A percentile compares a stretch with the other conserved stretches of the same genome.
Evolutionary conservation across 257 asterid species (phyloP).

Genomic region (Handroanthus guayacan): DNA sequence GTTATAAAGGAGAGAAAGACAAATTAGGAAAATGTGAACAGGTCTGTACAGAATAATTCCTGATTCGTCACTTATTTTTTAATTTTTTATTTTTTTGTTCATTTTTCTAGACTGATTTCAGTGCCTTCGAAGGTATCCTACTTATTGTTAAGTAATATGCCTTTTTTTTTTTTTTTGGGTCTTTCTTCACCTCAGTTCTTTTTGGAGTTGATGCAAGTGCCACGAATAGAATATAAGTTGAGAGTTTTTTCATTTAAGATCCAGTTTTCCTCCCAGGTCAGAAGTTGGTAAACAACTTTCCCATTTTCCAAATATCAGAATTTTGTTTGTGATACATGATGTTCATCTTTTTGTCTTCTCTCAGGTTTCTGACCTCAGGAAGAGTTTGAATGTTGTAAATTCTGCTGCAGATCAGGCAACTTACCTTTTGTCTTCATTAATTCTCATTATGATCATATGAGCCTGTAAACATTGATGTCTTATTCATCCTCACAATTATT

Average conservation of each 20-base stretch:
- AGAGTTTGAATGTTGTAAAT: constrained; percentile 70
- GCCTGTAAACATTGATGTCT: constrained; percentile 30
- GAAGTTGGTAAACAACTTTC: constrained; percentile 36
- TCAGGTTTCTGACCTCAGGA: constrained; percentile 89
- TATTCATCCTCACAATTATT: constrained; percentile 34
- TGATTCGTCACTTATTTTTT: constrained; percentile 21
- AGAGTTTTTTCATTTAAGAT: constrained; percentile 90
- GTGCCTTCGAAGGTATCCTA: background rate
- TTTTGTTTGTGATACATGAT: background rate
- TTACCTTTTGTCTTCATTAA: constrained; percentile 39
- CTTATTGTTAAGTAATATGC: constrained; percentile 28
- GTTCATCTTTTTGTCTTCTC: constrained; percentile 28
- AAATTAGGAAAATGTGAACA: constrained; percentile 93
- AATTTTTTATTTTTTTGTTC: constrained; percentile 6
- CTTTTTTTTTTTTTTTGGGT: constrained; percentile 14
- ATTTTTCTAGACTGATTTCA: constrained; percentile 2
- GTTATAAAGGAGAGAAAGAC: constrained; percentile 86
- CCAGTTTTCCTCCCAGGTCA: constrained; percentile 83
- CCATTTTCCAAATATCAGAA: constrained; percentile 26
- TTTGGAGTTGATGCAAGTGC: constrained; percentile 96
- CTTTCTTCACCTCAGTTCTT: constrained; percentile 65
- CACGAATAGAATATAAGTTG: constrained; percentile 83
- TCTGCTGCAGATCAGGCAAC: constrained; percentile 93
- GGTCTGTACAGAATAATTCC: constrained; percentile 54
- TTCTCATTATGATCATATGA: constrained; percentile 30